Percentiles rank a stretch among this genome's conserved stretches.
phyloP scores from a whole-genome alignment of 129 eudicot species.

The Centaurea solstitialis region DNA sequence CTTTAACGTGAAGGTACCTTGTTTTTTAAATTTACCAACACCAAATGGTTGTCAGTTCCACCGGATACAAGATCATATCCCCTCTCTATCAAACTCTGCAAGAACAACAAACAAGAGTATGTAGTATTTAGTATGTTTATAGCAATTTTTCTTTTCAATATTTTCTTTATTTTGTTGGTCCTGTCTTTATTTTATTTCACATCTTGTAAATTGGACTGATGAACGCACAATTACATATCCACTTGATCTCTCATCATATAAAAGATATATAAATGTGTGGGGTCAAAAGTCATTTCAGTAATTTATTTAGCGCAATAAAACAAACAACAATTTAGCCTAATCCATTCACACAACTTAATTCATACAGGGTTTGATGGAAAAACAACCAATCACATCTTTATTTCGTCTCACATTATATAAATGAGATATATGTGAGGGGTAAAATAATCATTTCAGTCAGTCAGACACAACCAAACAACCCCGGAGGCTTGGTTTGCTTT shows the following conservation, averaged over 20 bases:
- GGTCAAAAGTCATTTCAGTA: not conserved
- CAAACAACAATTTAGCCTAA: not conserved
- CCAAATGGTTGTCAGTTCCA: slow-evolving; percentile 96
- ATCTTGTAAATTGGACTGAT: not conserved
- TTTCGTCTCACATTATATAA: not conserved
- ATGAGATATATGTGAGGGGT: not conserved
- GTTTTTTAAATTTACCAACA: slow-evolving; percentile 77
- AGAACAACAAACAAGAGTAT: slow-evolving; percentile 2
- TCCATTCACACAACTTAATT: not conserved
- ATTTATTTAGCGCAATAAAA: not conserved
- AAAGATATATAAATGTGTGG: not conserved
- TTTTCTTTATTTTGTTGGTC: not conserved
- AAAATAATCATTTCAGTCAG: not conserved
- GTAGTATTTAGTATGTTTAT: not conserved
- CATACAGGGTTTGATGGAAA: not conserved
- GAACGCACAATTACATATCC: not conserved
- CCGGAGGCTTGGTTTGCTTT: not conserved
- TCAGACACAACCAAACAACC: not conserved
- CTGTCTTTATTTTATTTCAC: slow-evolving; percentile 1
- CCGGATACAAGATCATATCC: slow-evolving; percentile 94
- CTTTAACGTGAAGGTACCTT: slow-evolving; percentile 47
- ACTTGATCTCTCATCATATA: not conserved
- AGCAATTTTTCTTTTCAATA: not conserved
- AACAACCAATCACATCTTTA: not conserved
- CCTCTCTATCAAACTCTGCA: slow-evolving; percentile 71